phyloP scores from a whole-genome alignment of 805 yeast species.

The Lipomyces starkeyi region DNA sequence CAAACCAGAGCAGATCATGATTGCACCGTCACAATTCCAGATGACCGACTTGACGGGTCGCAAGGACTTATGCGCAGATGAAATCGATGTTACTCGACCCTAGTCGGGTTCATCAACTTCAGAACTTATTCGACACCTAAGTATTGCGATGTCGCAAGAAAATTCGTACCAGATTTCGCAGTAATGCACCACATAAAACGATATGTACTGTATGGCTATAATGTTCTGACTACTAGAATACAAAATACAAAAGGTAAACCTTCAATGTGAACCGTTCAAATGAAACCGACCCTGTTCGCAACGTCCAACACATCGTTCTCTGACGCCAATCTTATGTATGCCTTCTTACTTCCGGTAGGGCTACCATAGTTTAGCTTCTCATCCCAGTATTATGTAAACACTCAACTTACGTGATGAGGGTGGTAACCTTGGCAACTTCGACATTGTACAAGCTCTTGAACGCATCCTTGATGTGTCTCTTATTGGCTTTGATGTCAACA shows the following conservation, averaged over 20 bases:
- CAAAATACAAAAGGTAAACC: neutral
- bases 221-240: slow-evolving; percentile 17
- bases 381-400: neutral
- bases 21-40: no score
- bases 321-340: slow-evolving; percentile 98
- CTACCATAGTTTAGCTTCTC: slow-evolving; percentile 49
- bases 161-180: neutral
- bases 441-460: slow-evolving; percentile 98
- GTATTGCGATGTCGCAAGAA: neutral
- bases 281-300: slow-evolving; percentile 95
- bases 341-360: slow-evolving; percentile 99
- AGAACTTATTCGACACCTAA: no score
- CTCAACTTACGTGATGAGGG: slow-evolving; percentile 63
- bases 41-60: no score
- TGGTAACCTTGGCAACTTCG: slow-evolving; percentile 92
- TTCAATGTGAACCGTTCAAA: slow-evolving; percentile 17
- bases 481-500: slow-evolving; percentile 97
- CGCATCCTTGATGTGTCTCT: slow-evolving; percentile 97
- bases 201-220: slow-evolving; percentile 6
- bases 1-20: no score
- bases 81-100: no score
- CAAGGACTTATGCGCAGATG: no score
- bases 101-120: no score
- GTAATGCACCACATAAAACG: neutral
- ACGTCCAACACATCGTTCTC: slow-evolving; percentile 99